phyloP scores from a whole-genome alignment of 2,329 filamentous ascomycete genomes.

The Trichoderma sp. region DNA sequence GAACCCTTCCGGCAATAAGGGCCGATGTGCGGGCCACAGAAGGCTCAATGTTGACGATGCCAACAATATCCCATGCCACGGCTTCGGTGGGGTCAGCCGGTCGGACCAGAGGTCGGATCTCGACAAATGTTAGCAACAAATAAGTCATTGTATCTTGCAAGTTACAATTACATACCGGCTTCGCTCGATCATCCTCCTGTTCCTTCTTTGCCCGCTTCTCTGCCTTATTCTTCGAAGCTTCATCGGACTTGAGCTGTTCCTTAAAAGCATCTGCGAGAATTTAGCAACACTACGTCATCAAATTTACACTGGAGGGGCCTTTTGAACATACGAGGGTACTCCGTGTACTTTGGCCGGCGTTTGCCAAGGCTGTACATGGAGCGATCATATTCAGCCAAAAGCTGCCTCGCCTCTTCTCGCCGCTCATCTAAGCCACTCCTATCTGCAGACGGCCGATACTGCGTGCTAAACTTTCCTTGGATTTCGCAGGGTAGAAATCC shows the following conservation, averaged over 20 bases:
- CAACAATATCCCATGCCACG: slow-evolving; percentile 56
- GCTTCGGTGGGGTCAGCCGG: slow-evolving; percentile 50
- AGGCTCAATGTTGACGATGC: slow-evolving; percentile 51
- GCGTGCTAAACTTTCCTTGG: slow-evolving; percentile 45
- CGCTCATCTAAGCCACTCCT: slow-evolving; percentile 46
- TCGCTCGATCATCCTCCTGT: slow-evolving; percentile 43
- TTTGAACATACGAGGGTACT: slow-evolving; percentile 44
- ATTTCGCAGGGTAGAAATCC: slow-evolving; percentile 48
- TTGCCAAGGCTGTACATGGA: slow-evolving; percentile 47
- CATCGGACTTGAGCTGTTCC: slow-evolving; percentile 50
- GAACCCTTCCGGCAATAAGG: slow-evolving; percentile 50
- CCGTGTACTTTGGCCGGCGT: slow-evolving; percentile 49
- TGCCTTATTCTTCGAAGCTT: slow-evolving; percentile 49
- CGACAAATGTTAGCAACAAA: neutral
- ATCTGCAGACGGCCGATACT: slow-evolving; percentile 44
- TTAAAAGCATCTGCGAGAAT: slow-evolving; percentile 44
- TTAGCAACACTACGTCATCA: neutral
- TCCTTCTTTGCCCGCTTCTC: slow-evolving; percentile 50
- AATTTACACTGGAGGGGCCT: neutral
- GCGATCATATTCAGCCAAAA: slow-evolving; percentile 46
- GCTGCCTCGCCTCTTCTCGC: slow-evolving; percentile 42
- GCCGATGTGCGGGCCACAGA: slow-evolving; percentile 41
- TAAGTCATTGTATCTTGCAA: neutral
- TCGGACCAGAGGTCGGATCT: slow-evolving; percentile 46
- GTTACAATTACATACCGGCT: slow-evolving; percentile 40